phyloP scores from a whole-genome alignment of 2,329 filamentous ascomycete species.

The Diaporthe nobilis region DNA sequence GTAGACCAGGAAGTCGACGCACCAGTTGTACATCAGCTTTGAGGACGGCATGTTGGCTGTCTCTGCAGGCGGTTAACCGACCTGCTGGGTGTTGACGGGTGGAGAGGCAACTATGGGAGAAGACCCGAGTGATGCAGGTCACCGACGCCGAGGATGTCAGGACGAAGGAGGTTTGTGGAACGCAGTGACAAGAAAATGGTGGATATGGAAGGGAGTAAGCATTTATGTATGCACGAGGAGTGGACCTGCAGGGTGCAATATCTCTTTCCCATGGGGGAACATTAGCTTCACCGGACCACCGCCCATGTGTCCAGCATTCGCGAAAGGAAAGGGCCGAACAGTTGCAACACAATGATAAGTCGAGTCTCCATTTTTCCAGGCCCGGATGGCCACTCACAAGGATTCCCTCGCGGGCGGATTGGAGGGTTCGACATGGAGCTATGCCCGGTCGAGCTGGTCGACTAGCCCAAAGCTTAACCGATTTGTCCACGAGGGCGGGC shows the following conservation, averaged over 20 bases:
- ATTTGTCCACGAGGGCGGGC: neutral
- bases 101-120: neutral
- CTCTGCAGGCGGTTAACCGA: conserved; percentile 31
- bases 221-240: conserved; percentile 31
- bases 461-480: neutral
- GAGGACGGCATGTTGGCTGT: conserved; percentile 46
- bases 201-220: too few species aligned
- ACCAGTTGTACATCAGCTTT: conserved; percentile 49
- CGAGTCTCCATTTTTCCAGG: conserved; percentile 27
- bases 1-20: neutral
- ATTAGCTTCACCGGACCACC: neutral
- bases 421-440: conserved; percentile 24
- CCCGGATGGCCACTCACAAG: conserved; percentile 5
- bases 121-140: neutral
- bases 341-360: conserved; percentile 12
- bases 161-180: neutral
- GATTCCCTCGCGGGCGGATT: conserved; percentile 10
- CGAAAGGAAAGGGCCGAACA: conserved; percentile 10
- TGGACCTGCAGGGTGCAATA: neutral
- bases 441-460: conserved; percentile 11
- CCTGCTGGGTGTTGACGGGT: conserved; percentile 11
- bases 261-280: conserved; percentile 4
- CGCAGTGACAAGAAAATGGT: neutral
- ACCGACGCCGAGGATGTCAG: neutral
- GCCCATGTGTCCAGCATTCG: conserved; percentile 4